Conservation (phyloP, 1,284 basidiomycete species). For the Sutorius eximius region DNA sequence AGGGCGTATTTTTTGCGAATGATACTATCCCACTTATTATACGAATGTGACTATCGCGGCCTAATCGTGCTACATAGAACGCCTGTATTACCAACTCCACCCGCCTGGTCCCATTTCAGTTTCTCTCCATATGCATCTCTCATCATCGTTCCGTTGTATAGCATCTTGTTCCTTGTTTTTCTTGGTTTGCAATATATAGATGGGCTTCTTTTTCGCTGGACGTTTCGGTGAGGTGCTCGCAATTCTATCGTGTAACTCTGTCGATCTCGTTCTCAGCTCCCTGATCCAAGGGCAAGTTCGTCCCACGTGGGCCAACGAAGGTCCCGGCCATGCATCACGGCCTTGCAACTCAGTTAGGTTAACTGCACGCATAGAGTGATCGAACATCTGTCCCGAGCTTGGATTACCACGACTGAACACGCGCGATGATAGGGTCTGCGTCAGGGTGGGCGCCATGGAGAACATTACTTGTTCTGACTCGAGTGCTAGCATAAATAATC, state of each 20-base stretch:
- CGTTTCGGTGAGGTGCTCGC: not conserved
- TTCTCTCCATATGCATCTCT: conserved; percentile 1
- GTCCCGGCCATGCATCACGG: not conserved
- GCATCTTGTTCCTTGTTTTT: conserved; percentile 2
- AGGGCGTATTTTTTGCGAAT: conserved; percentile 4
- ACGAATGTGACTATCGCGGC: conserved; percentile 12
- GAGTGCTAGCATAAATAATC: too few species aligned
- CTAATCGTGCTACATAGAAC: conserved; percentile 25
- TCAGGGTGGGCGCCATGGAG: too few species aligned
- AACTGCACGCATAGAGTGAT: not conserved
- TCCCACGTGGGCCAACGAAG: conserved; percentile 21
- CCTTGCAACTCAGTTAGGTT: not conserved
- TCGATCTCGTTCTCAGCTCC: conserved; percentile 3
- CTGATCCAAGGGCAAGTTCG: not conserved
- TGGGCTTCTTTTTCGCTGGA: not conserved
- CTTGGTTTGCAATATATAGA: conserved; percentile 9
- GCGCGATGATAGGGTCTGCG: too few species aligned
- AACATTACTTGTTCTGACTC: too few species aligned
- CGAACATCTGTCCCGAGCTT: not conserved
- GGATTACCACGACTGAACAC: not conserved
- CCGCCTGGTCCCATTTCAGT: conserved; percentile 5
- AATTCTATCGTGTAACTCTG: not conserved
- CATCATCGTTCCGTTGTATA: not conserved
- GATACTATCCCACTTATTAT: conserved; percentile 16
- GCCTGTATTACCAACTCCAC: conserved; percentile 16